phyloP scores from a whole-genome alignment of 2,329 filamentous ascomycete genomes.

The Diplodia intermedia region DNA sequence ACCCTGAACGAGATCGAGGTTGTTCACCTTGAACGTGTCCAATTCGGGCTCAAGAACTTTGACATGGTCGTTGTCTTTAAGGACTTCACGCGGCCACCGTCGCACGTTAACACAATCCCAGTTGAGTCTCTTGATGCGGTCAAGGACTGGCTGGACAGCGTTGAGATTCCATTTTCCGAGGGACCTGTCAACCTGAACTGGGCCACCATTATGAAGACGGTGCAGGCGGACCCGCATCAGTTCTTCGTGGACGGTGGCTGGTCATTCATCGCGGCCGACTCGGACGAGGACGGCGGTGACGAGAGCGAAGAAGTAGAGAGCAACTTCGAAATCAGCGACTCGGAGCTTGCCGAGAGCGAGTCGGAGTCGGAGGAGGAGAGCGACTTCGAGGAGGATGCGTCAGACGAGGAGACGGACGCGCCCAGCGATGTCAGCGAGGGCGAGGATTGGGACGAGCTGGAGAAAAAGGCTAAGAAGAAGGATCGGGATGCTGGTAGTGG shows the following conservation, averaged over 20 bases:
- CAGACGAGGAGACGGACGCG: constrained; percentile 73
- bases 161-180: constrained; percentile 92
- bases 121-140: constrained; percentile 93
- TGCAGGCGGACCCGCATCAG: constrained; percentile 88
- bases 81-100: constrained; percentile 88
- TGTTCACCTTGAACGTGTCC: constrained; percentile 92
- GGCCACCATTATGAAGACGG: constrained; percentile 99
- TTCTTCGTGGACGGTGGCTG: constrained; percentile 97
- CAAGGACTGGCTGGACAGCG: constrained; percentile 96
- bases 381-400: constrained; percentile 90
- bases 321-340: constrained; percentile 88
- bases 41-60: constrained; percentile 98
- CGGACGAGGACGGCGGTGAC: constrained; percentile 79
- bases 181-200: constrained; percentile 98
- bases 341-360: constrained; percentile 74
- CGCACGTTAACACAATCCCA: constrained; percentile 97
- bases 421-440: constrained; percentile 65
- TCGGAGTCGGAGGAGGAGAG: constrained; percentile 87
- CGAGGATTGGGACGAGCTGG: constrained; percentile 93
- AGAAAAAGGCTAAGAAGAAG: constrained; percentile 78
- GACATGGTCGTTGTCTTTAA: constrained; percentile 99
- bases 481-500: constrained; percentile 63
- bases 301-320: constrained; percentile 83
- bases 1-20: constrained; percentile 96
- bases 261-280: constrained; percentile 88